phyloP scores from a whole-genome alignment of 495 filamentous ascomycete species.

The Pyrenula aspistea region DNA sequence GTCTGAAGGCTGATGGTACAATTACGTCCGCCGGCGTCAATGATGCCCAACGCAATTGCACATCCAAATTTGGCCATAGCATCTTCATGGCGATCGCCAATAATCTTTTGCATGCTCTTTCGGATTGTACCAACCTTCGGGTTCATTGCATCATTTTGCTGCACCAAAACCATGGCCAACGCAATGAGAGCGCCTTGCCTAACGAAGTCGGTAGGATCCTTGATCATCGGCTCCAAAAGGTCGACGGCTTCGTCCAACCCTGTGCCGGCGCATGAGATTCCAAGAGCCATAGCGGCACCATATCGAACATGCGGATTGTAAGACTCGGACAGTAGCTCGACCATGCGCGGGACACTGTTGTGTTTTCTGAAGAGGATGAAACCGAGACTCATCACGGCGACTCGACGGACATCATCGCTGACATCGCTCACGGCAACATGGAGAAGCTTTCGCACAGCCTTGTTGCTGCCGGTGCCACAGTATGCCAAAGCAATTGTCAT shows the following conservation, averaged over 20 bases:
- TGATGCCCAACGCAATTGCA: constrained; percentile 87
- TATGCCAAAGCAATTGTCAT: constrained; percentile 98
- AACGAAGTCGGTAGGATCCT: constrained; percentile 97
- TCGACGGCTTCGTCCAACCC: constrained; percentile 95
- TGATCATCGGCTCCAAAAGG: constrained; percentile 96
- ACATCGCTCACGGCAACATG: constrained; percentile 98
- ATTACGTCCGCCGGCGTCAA: constrained; percentile 95
- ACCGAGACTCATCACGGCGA: constrained; percentile 96
- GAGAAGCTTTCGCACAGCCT: constrained; percentile 93
- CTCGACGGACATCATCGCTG: constrained; percentile 90
- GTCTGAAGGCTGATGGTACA: constrained; percentile 97
- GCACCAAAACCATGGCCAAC: constrained; percentile 92
- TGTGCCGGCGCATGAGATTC: constrained; percentile 95
- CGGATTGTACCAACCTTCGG: constrained; percentile 73
- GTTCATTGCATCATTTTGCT: constrained; percentile 95
- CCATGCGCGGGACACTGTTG: constrained; percentile 93
- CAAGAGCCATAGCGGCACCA: constrained; percentile 94
- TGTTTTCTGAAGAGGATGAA: constrained; percentile 99
- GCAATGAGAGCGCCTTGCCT: constrained; percentile 94
- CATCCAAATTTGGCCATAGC: constrained; percentile 99
- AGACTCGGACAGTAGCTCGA: constrained; percentile 94
- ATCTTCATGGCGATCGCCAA: constrained; percentile 93
- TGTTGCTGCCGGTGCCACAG: constrained; percentile 95
- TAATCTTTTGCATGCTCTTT: constrained; percentile 79
- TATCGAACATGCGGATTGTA: constrained; percentile 99